These are phyloP conservation scores for Dendrostoma leiphaemia DNA, from an alignment of 2,329 filamentous ascomycete species.

Conservation along the genomic window DNA sequence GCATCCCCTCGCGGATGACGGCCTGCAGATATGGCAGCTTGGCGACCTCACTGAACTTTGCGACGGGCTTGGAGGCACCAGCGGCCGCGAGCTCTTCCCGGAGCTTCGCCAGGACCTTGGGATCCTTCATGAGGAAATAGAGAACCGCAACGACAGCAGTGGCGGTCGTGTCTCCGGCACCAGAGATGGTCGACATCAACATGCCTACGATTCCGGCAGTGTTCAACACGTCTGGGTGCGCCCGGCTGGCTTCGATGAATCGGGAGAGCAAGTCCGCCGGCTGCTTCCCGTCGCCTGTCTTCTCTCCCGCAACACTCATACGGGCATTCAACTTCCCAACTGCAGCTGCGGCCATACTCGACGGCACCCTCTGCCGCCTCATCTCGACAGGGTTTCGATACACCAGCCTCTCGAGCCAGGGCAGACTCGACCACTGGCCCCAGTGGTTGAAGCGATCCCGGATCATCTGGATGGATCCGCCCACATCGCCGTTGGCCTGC, in stretches of 20 bases:
- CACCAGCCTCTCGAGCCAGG: neutral
- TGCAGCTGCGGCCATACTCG: slow-evolving; percentile 9
- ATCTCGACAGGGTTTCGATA: slow-evolving; percentile 3
- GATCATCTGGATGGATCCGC: slow-evolving; percentile 16
- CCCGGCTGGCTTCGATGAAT: neutral
- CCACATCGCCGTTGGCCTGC: slow-evolving; percentile 15
- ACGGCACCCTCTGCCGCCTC: slow-evolving; percentile 1
- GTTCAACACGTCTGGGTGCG: neutral
- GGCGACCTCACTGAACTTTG: neutral
- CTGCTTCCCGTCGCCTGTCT: neutral
- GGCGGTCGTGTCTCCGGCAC: slow-evolving; percentile 21
- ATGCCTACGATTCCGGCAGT: neutral
- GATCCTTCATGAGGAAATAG: slow-evolving; percentile 60
- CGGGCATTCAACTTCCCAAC: neutral
- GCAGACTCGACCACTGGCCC: slow-evolving; percentile 17
- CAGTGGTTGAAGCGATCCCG: slow-evolving; percentile 16
- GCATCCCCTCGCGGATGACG: neutral
- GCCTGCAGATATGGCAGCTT: neutral
- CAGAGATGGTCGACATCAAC: slow-evolving; percentile 20
- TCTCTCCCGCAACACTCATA: neutral
- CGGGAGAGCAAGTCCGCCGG: neutral
- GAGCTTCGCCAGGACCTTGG: slow-evolving; percentile 20
- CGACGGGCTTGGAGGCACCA: neutral
- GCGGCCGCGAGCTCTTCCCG: neutral
- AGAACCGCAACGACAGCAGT: slow-evolving; percentile 43